Conservation (phyloP, 768 basidiomycete species). For the Suillus clintonianus region DNA sequence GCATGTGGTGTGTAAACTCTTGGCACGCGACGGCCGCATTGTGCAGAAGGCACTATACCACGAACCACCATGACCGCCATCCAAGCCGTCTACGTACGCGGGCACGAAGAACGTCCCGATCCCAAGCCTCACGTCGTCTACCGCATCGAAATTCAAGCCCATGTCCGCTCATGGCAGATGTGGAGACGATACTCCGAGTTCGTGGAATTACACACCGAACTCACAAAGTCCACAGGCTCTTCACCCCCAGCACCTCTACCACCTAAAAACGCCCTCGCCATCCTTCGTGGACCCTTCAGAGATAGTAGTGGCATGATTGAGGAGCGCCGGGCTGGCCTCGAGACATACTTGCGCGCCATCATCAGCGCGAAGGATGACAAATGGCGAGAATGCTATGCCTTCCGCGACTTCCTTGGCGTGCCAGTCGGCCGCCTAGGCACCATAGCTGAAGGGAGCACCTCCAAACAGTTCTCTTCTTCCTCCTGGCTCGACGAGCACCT, state of each 20-base stretch:
- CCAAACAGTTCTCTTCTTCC: constrained; percentile 64
- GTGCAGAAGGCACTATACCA: background rate
- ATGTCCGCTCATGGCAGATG: constrained; percentile 91
- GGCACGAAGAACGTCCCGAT: constrained; percentile 63
- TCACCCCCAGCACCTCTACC: constrained; percentile 81
- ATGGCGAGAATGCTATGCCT: constrained; percentile 80
- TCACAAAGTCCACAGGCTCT: constrained; percentile 77
- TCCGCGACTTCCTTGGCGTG: constrained; percentile 86
- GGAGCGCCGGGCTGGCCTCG: constrained; percentile 76
- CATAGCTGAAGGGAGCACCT: constrained; percentile 25
- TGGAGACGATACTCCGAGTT: constrained; percentile 96
- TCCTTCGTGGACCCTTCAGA: constrained; percentile 55
- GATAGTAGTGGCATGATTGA: constrained; percentile 65
- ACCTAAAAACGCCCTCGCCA: constrained; percentile 76
- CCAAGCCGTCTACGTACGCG: constrained; percentile 72
- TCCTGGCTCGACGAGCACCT: constrained; percentile 91
- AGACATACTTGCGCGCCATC: constrained; percentile 85
- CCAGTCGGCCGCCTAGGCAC: constrained; percentile 60
- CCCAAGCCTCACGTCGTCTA: constrained; percentile 86
- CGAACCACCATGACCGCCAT: constrained; percentile 61
- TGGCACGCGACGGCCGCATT: background rate
- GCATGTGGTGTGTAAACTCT: background rate
- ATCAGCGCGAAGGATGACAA: constrained; percentile 76
- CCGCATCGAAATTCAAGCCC: constrained; percentile 81
- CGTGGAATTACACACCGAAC: constrained; percentile 79